A percentile compares a stretch with the other conserved stretches of the same genome.
phyloP scores from a whole-genome alignment of 225 moss, liverwort and hornwort genomes.

The Sphagnum contortum region DNA sequence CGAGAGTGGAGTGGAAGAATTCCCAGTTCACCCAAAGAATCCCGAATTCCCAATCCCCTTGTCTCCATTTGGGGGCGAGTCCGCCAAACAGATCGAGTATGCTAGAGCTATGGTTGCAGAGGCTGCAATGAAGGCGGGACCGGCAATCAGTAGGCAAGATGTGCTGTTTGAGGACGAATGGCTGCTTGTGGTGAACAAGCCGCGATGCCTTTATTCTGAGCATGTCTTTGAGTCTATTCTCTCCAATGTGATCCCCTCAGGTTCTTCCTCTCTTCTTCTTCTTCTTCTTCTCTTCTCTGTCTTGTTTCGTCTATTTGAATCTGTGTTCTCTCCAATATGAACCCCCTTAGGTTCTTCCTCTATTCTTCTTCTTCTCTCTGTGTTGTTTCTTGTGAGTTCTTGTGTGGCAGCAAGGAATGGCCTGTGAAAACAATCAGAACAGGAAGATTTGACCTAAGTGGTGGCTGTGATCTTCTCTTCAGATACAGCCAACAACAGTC shows the following conservation, averaged over 20 bases:
- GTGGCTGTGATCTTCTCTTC: background rate
- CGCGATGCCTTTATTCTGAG: constrained; percentile 74
- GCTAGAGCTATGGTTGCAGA: constrained; percentile 85
- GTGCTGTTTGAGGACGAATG: constrained; percentile 84
- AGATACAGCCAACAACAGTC: constrained; percentile 2
- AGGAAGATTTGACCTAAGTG: too few relatives aligned
- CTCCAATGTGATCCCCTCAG: constrained; percentile 23
- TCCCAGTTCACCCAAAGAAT: too few relatives aligned
- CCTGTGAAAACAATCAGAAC: too few relatives aligned
- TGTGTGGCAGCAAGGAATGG: too few relatives aligned
- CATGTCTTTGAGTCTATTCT: constrained; percentile 76
- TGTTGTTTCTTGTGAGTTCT: too few relatives aligned
- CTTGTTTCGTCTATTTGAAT: background rate
- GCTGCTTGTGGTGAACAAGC: constrained; percentile 86
- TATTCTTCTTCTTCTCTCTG: too few relatives aligned
- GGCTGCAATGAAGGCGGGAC: constrained; percentile 68
- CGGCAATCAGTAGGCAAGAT: constrained; percentile 43
- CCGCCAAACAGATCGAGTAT: constrained; percentile 63
- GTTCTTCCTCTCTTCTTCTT: constrained; percentile 1
- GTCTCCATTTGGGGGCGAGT: constrained; percentile 70
- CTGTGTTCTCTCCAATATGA: too few relatives aligned
- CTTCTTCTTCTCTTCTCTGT: background rate
- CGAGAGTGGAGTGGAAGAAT: too few relatives aligned
- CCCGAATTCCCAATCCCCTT: constrained; percentile 59
- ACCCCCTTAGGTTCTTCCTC: too few relatives aligned